phyloP scores from a whole-genome alignment of 2,329 filamentous ascomycete species.

The Pyrenochaeta sp. region DNA sequence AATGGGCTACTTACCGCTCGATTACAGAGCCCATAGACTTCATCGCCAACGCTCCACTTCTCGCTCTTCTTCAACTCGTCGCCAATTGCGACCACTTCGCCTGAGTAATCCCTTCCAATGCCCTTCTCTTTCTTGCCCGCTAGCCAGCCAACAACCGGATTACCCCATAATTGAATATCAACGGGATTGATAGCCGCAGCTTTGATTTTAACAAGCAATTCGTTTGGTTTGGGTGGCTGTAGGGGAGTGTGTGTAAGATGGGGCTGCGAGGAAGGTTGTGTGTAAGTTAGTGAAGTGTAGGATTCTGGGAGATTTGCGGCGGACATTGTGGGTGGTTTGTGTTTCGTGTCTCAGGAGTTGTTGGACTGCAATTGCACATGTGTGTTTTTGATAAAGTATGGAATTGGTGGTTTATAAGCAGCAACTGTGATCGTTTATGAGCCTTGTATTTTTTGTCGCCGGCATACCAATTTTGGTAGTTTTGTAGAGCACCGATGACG shows the following conservation, averaged over 20 bases:
- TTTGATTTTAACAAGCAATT: slow-evolving; percentile 52
- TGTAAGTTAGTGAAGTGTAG: slow-evolving; percentile 39
- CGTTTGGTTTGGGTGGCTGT: slow-evolving; percentile 17
- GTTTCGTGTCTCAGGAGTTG: too few relatives aligned
- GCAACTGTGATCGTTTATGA: not conserved
- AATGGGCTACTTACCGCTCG: slow-evolving; percentile 16
- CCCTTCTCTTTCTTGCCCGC: slow-evolving; percentile 42
- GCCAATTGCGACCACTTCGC: slow-evolving; percentile 49
- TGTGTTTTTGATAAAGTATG: too few relatives aligned
- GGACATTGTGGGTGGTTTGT: not conserved
- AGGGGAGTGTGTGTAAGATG: slow-evolving; percentile 32
- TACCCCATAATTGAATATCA: slow-evolving; percentile 49
- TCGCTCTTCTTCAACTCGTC: slow-evolving; percentile 14
- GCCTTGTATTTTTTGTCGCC: not conserved
- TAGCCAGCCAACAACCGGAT: slow-evolving; percentile 38
- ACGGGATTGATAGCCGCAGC: slow-evolving; percentile 59
- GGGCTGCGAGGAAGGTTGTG: slow-evolving; percentile 29
- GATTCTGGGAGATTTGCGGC: slow-evolving; percentile 24
- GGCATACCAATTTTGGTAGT: too few relatives aligned
- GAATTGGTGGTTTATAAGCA: too few relatives aligned
- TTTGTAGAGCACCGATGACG: slow-evolving; percentile 1
- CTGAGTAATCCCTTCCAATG: slow-evolving; percentile 58
- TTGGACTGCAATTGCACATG: not conserved
- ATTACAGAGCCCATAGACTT: slow-evolving; percentile 37
- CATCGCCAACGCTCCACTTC: slow-evolving; percentile 33